These are phyloP conservation scores for Fusarium siculi DNA, from an alignment of 2,329 filamentous ascomycete genomes.

Conservation along the genomic window DNA sequence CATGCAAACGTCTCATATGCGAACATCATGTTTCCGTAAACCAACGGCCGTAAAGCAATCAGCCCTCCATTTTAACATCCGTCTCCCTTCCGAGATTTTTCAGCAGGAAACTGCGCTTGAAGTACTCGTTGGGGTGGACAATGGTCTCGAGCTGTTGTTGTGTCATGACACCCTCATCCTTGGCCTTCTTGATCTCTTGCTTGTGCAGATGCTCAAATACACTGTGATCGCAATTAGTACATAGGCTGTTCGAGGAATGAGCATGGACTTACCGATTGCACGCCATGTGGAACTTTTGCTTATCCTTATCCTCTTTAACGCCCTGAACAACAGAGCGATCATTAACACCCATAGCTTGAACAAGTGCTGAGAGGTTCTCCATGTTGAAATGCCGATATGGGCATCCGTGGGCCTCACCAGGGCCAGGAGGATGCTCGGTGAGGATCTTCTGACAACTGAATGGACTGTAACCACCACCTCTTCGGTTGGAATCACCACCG, in stretches of 20 bases:
- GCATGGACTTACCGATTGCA: conserved; percentile 77
- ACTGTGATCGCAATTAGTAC: conserved; percentile 50
- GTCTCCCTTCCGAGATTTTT: conserved; percentile 76
- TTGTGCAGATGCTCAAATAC: conserved; percentile 93
- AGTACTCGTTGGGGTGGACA: conserved; percentile 97
- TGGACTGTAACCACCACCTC: conserved; percentile 87
- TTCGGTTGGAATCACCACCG: conserved; percentile 87
- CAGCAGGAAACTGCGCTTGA: conserved; percentile 90
- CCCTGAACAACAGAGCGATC: conserved; percentile 82
- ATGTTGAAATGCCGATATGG: conserved; percentile 92
- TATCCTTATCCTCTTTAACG: conserved; percentile 89
- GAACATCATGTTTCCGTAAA: conserved; percentile 32
- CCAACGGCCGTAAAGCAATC: conserved; percentile 21
- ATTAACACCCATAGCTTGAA: conserved; percentile 81
- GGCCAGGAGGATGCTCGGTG: conserved; percentile 85
- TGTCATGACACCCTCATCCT: conserved; percentile 77
- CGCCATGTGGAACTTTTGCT: conserved; percentile 90
- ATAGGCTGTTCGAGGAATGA: background rate
- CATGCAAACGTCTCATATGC: conserved; percentile 15
- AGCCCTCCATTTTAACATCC: conserved; percentile 69
- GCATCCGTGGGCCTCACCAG: conserved; percentile 93
- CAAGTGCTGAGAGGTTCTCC: conserved; percentile 82
- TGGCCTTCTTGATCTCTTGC: conserved; percentile 78
- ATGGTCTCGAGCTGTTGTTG: conserved; percentile 90
- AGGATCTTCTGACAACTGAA: conserved; percentile 96